Conservation (phyloP, 257 asterid species). For the Gardenia jasminoides region DNA sequence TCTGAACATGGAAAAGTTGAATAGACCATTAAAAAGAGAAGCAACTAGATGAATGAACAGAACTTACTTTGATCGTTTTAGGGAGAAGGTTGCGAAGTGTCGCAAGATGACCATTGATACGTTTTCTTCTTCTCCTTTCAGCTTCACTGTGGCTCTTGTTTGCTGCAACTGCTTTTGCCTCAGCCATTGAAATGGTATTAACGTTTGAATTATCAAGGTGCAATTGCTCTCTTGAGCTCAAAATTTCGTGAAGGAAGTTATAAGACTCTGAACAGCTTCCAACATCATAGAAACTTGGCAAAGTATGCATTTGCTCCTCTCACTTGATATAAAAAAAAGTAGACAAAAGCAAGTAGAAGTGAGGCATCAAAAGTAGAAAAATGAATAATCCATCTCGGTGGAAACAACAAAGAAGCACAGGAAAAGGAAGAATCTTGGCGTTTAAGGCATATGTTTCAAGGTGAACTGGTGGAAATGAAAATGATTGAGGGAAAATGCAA, state of each 20-base stretch:
- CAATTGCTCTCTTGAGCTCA: conserved; percentile 22
- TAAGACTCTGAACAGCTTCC: conserved; percentile 50
- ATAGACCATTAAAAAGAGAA: neutral
- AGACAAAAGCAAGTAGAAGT: neutral
- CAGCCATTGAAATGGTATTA: conserved; percentile 61
- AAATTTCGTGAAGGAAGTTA: conserved; percentile 35
- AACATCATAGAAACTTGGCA: conserved; percentile 50
- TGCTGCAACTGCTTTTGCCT: conserved; percentile 71
- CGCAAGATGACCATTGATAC: conserved; percentile 87
- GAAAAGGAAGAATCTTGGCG: conserved; percentile 16
- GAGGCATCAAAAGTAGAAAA: neutral
- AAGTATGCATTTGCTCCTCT: conserved; percentile 36
- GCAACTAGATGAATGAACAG: neutral
- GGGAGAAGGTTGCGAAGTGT: conserved; percentile 88
- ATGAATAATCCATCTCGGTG: neutral
- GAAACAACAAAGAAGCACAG: neutral
- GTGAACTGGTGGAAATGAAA: neutral
- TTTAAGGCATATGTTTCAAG: conserved; percentile 9
- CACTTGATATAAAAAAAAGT: neutral
- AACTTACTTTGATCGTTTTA: conserved; percentile 61
- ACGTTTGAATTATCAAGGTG: conserved; percentile 33
- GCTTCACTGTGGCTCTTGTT: conserved; percentile 90
- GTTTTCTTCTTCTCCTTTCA: conserved; percentile 73
- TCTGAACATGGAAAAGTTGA: no score
- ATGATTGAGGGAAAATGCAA: neutral